Evolutionary conservation across 306 rosid species (phyloP).

Genomic region (Quercus bicolor): DNA sequence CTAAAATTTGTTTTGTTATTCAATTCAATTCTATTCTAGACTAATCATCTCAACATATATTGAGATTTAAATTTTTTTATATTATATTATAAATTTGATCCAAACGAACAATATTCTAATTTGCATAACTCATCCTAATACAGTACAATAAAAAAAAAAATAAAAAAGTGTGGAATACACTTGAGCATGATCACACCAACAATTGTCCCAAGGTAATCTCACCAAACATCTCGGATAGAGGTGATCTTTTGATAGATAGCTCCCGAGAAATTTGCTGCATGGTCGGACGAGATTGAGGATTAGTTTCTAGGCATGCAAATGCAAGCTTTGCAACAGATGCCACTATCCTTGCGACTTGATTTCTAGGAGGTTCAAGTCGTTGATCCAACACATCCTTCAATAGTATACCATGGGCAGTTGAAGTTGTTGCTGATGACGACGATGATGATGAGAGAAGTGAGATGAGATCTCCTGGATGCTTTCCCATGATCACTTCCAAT

Average conservation of each 20-base stretch:
- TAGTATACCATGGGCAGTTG: not conserved
- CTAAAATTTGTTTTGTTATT: too few relatives aligned
- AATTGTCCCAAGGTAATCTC: too few relatives aligned
- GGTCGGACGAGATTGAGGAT: constrained; percentile 24
- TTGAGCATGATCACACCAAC: too few relatives aligned
- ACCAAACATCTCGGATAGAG: too few relatives aligned
- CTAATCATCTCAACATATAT: too few relatives aligned
- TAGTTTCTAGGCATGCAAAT: constrained; percentile 5
- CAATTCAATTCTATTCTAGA: too few relatives aligned
- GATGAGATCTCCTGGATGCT: constrained; percentile 28
- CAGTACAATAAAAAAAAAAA: too few relatives aligned
- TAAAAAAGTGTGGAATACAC: too few relatives aligned
- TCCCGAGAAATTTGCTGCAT: constrained; percentile 17
- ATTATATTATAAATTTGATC: too few relatives aligned
- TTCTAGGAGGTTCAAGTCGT: constrained; percentile 4
- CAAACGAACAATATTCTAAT: too few relatives aligned
- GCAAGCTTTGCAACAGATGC: constrained; percentile 13
- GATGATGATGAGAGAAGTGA: constrained; percentile 1
- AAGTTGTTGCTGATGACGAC: not conserved
- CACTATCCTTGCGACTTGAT: not conserved
- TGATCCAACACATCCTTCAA: constrained; percentile 24
- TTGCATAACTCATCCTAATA: too few relatives aligned
- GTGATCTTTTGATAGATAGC: not conserved
- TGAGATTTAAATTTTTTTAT: too few relatives aligned
- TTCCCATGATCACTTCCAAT: constrained; percentile 24